Evolutionary conservation across 2,329 filamentous ascomycete species (phyloP).

Genomic region (Verticillium zaregamsianum): DNA sequence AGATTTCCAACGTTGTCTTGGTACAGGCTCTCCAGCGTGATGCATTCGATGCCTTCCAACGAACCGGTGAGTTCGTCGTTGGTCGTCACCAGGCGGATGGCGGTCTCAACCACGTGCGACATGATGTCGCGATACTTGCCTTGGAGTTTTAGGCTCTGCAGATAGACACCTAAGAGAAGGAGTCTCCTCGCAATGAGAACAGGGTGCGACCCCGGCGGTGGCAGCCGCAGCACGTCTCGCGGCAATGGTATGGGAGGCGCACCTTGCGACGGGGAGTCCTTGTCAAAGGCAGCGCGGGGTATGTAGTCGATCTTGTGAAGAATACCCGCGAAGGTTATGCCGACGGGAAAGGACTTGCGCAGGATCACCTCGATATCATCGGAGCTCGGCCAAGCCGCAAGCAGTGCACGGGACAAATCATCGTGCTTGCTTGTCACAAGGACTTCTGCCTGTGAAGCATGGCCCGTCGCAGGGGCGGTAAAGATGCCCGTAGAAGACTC

Average conservation of each 20-base stretch:
- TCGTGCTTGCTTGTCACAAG: constrained; percentile 8
- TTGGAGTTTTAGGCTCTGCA: constrained; percentile 39
- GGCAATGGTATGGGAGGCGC: constrained; percentile 16
- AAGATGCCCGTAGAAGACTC: not conserved
- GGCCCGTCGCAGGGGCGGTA: too few relatives aligned
- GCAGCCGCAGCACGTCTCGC: constrained; percentile 22
- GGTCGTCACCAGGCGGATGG: constrained; percentile 37
- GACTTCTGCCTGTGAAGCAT: not conserved
- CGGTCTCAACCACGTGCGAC: constrained; percentile 24
- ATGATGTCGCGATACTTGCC: constrained; percentile 21
- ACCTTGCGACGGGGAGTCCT: not conserved
- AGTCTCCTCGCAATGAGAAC: constrained; percentile 42
- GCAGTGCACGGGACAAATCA: constrained; percentile 24
- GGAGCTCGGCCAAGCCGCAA: constrained; percentile 31
- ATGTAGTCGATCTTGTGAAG: not conserved
- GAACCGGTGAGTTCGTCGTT: constrained; percentile 48
- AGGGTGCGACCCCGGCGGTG: constrained; percentile 32
- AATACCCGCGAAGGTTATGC: not conserved
- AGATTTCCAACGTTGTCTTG: constrained; percentile 50
- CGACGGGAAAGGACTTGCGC: constrained; percentile 16
- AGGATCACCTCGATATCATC: constrained; percentile 32
- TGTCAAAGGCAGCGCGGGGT: not conserved
- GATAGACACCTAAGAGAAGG: constrained; percentile 38
- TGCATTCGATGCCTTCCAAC: constrained; percentile 48
- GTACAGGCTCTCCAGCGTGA: constrained; percentile 43